Evolutionary conservation across 768 basidiomycete species (phyloP).

Genomic region (Boletus rubropictus): DNA sequence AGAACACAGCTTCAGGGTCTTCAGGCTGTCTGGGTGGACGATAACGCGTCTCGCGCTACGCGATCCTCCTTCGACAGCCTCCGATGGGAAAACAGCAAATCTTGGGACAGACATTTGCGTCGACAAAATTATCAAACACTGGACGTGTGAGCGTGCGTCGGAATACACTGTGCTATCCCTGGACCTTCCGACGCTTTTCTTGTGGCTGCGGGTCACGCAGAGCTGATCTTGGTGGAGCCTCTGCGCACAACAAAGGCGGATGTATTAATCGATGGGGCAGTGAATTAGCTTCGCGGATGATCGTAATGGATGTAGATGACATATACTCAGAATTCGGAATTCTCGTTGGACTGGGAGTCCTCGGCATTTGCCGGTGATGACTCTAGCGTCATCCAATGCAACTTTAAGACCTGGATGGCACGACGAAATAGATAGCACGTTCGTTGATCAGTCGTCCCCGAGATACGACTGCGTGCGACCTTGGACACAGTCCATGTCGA

Average conservation of each 20-base stretch:
- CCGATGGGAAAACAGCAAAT: slow-evolving; percentile 38
- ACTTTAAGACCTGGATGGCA: not conserved
- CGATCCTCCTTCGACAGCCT: slow-evolving; percentile 32
- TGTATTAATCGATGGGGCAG: slow-evolving; percentile 1
- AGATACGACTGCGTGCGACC: not conserved
- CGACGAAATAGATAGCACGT: too few species aligned
- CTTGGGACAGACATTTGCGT: slow-evolving; percentile 14
- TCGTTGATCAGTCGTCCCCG: not conserved
- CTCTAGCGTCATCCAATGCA: not conserved
- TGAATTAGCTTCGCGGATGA: slow-evolving; percentile 1
- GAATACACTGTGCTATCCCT: not conserved
- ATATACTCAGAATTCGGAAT: slow-evolving; percentile 4
- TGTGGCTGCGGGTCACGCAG: not conserved
- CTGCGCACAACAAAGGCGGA: not conserved
- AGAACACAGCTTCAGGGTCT: slow-evolving; percentile 54
- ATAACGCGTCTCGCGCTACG: slow-evolving; percentile 60
- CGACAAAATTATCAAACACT: not conserved
- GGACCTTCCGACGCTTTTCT: not conserved
- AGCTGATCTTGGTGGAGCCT: not conserved
- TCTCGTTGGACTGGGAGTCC: not conserved
- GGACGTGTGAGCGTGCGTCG: not conserved
- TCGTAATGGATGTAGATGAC: slow-evolving; percentile 10
- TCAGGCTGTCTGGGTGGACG: slow-evolving; percentile 57
- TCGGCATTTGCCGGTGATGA: slow-evolving; percentile 13
- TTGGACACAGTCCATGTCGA: too few species aligned